Evolutionary conservation across 2,329 filamentous ascomycete genomes (phyloP), one percentile per base, ranked within the genome.

Genomic region (Xenoacremonium recifei): DNA sequence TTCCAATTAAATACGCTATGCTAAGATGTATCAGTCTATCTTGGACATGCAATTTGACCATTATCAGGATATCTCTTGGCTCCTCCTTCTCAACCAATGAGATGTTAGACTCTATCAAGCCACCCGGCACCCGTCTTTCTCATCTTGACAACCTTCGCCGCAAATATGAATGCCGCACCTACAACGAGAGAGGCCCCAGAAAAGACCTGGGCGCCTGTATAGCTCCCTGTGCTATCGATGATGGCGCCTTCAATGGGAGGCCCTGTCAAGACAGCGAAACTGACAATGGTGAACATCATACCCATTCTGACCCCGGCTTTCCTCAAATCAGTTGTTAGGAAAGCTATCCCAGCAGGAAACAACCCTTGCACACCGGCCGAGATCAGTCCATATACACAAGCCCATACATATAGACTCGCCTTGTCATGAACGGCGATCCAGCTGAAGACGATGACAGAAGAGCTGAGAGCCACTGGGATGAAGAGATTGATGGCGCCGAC

Each of bases 401-500:
- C 42, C 42, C 59, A 64, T 5, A 54, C 51, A 30, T 62, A 64
- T 39, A 64, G 50, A 12, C 59, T 61, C 3, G 54, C 45, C 6
- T 39, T 39, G 9, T 45, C 49, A 15, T 39, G 45, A 16, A 64
- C 60, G 4, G 49, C 58, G n/a, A 55, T 57, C 62, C 62, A 64
- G 17, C 47, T 51, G 40, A 57, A 63, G 20, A 62, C 50, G 40
- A 61, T 54, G 20, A 58, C 39, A 5, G 45, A 50, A 2, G 55
- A 36, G 11, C 46, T 23, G 3, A 70, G 68, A 1, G 62, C 40
- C 12, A 66, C 41, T 7, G 52, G 47, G n/a, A 59, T 45, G 33
- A 56, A 61, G 2, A 55, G 58, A 50, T 80, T 82, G 40, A 82
- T 60, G 0, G 74, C 70, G 2, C 79, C 77, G 7, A 73, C 60